Evolutionary conservation across 768 basidiomycete genomes (phyloP).

Genomic region (Tricholoma terreum): DNA sequence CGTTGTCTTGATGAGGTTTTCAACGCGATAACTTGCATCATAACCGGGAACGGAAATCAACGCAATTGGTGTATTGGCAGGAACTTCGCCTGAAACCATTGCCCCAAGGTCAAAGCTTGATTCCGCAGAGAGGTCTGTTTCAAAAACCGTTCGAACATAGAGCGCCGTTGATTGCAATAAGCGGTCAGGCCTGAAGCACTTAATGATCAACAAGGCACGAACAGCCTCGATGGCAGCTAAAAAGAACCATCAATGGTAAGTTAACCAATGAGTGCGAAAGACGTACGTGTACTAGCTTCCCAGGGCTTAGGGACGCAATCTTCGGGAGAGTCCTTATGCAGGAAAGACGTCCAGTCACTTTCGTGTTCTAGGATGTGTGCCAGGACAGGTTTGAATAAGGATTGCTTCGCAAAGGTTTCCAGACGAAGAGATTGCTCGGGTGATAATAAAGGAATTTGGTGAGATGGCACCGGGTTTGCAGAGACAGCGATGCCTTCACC

Average conservation of each 20-base stretch:
- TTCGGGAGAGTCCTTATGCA: conserved; percentile 68
- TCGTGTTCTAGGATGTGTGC: conserved; percentile 57
- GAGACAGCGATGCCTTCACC: conserved; percentile 57
- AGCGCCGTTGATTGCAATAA: conserved; percentile 77
- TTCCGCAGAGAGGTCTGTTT: conserved; percentile 71
- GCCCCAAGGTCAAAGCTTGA: conserved; percentile 71
- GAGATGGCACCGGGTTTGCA: conserved; percentile 29
- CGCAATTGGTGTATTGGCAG: conserved; percentile 79
- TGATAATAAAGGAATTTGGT: conserved; percentile 49
- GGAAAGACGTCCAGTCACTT: conserved; percentile 69
- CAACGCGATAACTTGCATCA: conserved; percentile 97
- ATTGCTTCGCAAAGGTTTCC: conserved; percentile 65
- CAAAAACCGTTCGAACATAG: conserved; percentile 77
- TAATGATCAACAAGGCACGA: conserved; percentile 74
- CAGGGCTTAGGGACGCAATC: conserved; percentile 70
- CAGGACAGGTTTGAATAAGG: conserved; percentile 76
- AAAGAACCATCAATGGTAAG: conserved; percentile 9
- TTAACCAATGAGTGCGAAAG: neutral
- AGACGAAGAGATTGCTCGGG: conserved; percentile 69
- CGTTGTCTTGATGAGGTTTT: conserved; percentile 77
- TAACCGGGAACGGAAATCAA: conserved; percentile 94
- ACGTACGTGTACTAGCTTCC: conserved; percentile 75
- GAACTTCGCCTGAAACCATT: conserved; percentile 80
- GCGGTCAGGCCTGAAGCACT: conserved; percentile 91
- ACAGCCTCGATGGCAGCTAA: conserved; percentile 72